Base-by-base conservation (phyloP, 352 stramenopile species). In the Phytophthora hybrid region DNA sequence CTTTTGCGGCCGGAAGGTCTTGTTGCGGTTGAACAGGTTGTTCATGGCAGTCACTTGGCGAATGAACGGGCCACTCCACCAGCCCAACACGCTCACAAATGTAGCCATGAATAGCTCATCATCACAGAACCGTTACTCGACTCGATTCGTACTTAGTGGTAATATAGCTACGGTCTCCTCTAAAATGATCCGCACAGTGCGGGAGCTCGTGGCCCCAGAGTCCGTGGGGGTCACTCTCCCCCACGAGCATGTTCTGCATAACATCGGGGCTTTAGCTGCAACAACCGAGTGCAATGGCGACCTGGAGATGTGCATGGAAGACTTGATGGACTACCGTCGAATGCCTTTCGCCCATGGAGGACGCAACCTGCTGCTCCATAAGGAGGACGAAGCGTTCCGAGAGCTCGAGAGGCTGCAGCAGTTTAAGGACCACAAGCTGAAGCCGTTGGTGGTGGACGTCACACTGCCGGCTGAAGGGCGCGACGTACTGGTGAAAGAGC, bases 1-100 rank as follows among this genome's bases (percentile, higher is more conserved):
- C 84, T 97, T 97, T 69, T 92, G 89, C 18, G 89, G 90, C 4
- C 90, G 87, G 79, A 94, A 97, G 11, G 91, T 97, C 74, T 92
- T 93, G 77, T 93, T 94, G 66, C 88, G 85, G 67, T 80, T 88
- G 56, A 94, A 94, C 19, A 94, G 77, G 52, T 82, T 88, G 78
- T 86, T 92, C 83, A 88, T 90, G 5, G 32, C 16, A 26, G n/a
- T 26, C 41, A 19, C 41, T 18, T 32, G 63, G 49, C 32, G 67
- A 71, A 63, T 71, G 55, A 53, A 9, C 11, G 11, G 34, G 14
- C 11, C 34, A 5, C 51, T 56, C 4, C 23, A 34, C 3, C 49
- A 32, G 21, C 11, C 8, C 21, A n/a, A 14, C 46, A 5, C 16
- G 13, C 26, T 26, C 32, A 54, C 23, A 62, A 54, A 2, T 62